Base-by-base conservation (phyloP, 2,329 filamentous ascomycete genomes). In the Verticillium zaregamsianum region DNA sequence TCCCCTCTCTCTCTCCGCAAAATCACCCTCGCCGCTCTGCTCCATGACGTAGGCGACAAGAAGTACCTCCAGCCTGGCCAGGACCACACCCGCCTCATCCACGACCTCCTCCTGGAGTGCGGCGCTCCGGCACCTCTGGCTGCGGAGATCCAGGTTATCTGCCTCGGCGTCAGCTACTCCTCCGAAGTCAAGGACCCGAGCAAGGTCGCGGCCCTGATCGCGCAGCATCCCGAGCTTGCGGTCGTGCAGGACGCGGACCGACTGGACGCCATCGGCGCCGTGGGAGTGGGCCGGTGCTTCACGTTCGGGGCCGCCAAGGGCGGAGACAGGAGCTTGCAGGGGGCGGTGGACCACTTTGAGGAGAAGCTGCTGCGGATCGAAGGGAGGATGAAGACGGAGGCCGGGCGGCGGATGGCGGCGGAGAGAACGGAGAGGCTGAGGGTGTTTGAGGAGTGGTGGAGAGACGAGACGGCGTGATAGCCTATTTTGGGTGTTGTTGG, bases 171-270 rank as follows among this genome's bases (percentile, higher is more conserved):
- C 20, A 92, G 90, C 65, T 97, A 92, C 78, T 88, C 86, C 3
- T 82, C 84, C 66, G 93, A 97, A 75, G 79, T 85, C 57, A 85
- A 84, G 68, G 81, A 93, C 69, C 88, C 89, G 1, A 76, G 75
- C 6, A 75, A 77, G 14, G 87, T 92, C 9, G 74, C 74, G n/a
- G 74, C 77, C 1, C 79, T 93, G n/a, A 79, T 96, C n/a, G 72
- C 71, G 6, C 70, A 76, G 33, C 80, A 90, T 72, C 91, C 91
- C 1, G 92, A 95, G 73, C 79, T 95, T 37, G 93, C 86, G 0
- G 85, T 96, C 57, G 92, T 97, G 35, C 93, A 97, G 76, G 94
- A 97, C 74, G 93, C 93, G 4, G 94, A 97, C 77, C 83, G 93
- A 7, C 80, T 98, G n/a, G 94, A 98, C 76, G 91, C 93, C 4